phyloP scores from a whole-genome alignment of 108 stramenopile genomes.

The Cyclotella distinguenda region DNA sequence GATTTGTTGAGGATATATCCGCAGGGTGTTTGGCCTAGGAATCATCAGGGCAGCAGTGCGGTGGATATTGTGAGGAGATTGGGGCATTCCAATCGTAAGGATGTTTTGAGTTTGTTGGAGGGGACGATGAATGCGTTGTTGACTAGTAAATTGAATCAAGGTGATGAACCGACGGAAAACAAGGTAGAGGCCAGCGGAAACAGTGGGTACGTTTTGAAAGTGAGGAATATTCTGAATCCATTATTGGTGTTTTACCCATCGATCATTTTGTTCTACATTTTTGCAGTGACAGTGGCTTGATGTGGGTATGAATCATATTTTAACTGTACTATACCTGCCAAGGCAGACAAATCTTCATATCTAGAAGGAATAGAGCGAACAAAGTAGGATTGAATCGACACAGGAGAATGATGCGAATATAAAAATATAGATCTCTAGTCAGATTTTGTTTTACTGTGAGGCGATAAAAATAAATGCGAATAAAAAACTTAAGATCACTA shows the following conservation, averaged over 20 bases:
- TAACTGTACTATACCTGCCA: no score
- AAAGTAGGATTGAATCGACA: no score
- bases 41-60: slow-evolving; percentile 74
- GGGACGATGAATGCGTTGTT: slow-evolving; percentile 35
- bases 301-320: slow-evolving; percentile 36
- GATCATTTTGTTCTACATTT: not conserved
- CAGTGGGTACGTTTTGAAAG: slow-evolving; percentile 22
- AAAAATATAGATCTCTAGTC: no score
- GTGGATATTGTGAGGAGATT: slow-evolving; percentile 74
- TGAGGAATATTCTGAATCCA: not conserved
- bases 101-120: slow-evolving; percentile 47
- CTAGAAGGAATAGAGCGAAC: no score
- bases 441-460: no score
- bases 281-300: slow-evolving; percentile 23
- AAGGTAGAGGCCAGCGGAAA: slow-evolving; percentile 37
- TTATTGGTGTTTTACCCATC: not conserved
- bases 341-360: no score
- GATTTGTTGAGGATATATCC: slow-evolving; percentile 62
- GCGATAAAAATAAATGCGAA: no score
- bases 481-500: no score
- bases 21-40: slow-evolving; percentile 64
- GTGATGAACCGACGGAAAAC: slow-evolving; percentile 5
- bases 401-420: no score
- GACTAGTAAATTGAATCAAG: slow-evolving; percentile 17
- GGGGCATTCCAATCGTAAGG: slow-evolving; percentile 67